These are phyloP conservation scores for Alectoria sarmentosa DNA, from an alignment of 495 filamentous ascomycete genomes.

Conservation along the genomic window DNA sequence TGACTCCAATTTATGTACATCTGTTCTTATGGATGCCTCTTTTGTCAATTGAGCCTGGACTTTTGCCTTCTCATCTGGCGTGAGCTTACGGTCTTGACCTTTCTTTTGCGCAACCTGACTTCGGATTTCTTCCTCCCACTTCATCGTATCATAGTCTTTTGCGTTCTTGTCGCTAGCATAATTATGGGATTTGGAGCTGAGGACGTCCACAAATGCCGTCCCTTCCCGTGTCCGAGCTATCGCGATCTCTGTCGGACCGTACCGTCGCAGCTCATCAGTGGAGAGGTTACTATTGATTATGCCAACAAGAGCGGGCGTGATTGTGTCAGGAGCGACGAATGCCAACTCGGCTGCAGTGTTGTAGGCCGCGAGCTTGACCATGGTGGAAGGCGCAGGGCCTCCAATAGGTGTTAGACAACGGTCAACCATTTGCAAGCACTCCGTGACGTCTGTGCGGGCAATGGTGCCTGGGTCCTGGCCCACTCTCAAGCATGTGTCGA, in stretches of 20 bases:
- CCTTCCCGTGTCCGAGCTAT: conserved; percentile 87
- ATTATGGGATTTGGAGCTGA: conserved; percentile 65
- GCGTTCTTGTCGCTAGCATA: conserved; percentile 68
- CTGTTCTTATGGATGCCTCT: conserved; percentile 67
- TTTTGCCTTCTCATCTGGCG: conserved; percentile 76
- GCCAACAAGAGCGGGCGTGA: conserved; percentile 67
- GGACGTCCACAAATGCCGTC: conserved; percentile 79
- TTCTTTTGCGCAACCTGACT: conserved; percentile 85
- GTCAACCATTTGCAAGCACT: conserved; percentile 42
- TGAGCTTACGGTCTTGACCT: conserved; percentile 85
- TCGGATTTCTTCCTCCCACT: conserved; percentile 94
- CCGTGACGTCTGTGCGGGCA: conserved; percentile 43
- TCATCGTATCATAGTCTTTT: conserved; percentile 90
- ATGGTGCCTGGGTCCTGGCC: conserved; percentile 77
- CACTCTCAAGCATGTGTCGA: conserved; percentile 70
- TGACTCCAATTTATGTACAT: conserved; percentile 58
- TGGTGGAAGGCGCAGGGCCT: neutral
- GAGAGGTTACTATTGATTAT: conserved; percentile 67
- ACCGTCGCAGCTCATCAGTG: conserved; percentile 51
- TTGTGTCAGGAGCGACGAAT: conserved; percentile 80
- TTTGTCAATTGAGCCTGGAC: conserved; percentile 88
- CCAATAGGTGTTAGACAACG: neutral
- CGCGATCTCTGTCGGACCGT: conserved; percentile 80
- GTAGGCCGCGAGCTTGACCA: conserved; percentile 61
- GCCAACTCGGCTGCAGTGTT: conserved; percentile 80